phyloP scores from a whole-genome alignment of 73 alveolate genomes.

The Paramecium caudatum region DNA sequence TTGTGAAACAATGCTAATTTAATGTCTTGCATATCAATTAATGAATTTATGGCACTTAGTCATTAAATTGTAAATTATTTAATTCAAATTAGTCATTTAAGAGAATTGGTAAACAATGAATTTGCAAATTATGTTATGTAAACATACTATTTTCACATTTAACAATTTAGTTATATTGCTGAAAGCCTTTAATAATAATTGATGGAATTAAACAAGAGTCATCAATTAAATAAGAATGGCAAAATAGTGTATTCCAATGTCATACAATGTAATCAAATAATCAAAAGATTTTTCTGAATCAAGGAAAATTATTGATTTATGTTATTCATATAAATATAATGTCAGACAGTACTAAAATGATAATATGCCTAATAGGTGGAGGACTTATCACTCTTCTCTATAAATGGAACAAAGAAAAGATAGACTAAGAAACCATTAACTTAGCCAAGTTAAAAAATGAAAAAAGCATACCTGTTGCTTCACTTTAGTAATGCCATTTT shows the following conservation, averaged over 20 bases:
- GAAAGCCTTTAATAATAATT: not conserved
- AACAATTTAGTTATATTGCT: not conserved
- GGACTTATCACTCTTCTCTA: not conserved
- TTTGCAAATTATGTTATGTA: conserved; percentile 52
- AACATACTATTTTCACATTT: conserved; percentile 14
- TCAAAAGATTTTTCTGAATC: too few relatives aligned
- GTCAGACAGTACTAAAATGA: conserved; percentile 4
- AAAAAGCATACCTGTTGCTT: not conserved
- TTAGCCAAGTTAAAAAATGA: not conserved
- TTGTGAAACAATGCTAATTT: not conserved
- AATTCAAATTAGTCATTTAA: not conserved
- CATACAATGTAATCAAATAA: conserved; percentile 54
- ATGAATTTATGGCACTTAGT: conserved; percentile 19
- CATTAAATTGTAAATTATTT: not conserved
- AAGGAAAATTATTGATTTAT: not conserved
- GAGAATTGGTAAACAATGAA: conserved; percentile 4
- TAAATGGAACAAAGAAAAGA: not conserved
- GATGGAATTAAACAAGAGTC: not conserved
- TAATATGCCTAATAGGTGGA: not conserved
- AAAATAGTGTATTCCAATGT: conserved; percentile 31
- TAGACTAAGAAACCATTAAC: not conserved
- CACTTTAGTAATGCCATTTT: not conserved
- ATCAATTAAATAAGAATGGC: conserved; percentile 34
- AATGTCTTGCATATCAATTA: conserved; percentile 16
- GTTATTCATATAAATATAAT: not conserved